Evolutionary conservation across 2,329 filamentous ascomycete genomes (phyloP).

Genomic region (Pseudopyrenochaeta lycopersici): DNA sequence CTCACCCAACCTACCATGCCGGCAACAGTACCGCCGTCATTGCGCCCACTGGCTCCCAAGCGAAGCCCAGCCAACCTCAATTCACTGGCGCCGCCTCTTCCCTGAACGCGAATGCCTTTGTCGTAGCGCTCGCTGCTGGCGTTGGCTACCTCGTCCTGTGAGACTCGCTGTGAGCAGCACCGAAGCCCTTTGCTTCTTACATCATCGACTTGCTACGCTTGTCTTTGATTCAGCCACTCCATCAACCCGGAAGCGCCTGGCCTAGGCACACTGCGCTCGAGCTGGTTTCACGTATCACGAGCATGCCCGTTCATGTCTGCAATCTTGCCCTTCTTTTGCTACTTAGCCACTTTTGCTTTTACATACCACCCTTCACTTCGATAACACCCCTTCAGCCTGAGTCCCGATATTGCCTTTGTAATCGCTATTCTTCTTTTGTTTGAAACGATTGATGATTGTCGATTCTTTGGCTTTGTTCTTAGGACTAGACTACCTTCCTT

Average conservation of each 20-base stretch:
- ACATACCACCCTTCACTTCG: slow-evolving; percentile 17
- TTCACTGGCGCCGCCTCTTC: slow-evolving; percentile 47
- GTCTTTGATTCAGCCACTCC: slow-evolving; percentile 33
- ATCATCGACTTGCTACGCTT: slow-evolving; percentile 44
- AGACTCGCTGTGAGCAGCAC: slow-evolving; percentile 23
- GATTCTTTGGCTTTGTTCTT: slow-evolving; percentile 9
- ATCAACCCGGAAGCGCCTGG: slow-evolving; percentile 27
- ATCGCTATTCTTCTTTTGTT: slow-evolving; percentile 35
- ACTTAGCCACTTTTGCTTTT: slow-evolving; percentile 11
- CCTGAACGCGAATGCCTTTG: slow-evolving; percentile 41
- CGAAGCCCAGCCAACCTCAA: slow-evolving; percentile 19
- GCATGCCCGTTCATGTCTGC: slow-evolving; percentile 19
- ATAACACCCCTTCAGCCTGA: slow-evolving; percentile 22
- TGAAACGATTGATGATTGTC: slow-evolving; percentile 40
- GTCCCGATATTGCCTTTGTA: slow-evolving; percentile 36
- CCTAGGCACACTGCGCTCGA: slow-evolving; percentile 18
- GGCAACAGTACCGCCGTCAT: slow-evolving; percentile 29
- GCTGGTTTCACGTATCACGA: slow-evolving; percentile 34
- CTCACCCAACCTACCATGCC: slow-evolving; percentile 24
- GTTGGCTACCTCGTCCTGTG: slow-evolving; percentile 48
- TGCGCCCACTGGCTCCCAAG: slow-evolving; percentile 23
- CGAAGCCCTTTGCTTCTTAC: slow-evolving; percentile 27
- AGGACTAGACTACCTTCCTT: slow-evolving; percentile 2
- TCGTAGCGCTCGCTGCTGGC: slow-evolving; percentile 42
- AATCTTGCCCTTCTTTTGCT: slow-evolving; percentile 13